Evolutionary conservation across 345 rosid genomes (phyloP).

Genomic region (Firmiana major): DNA sequence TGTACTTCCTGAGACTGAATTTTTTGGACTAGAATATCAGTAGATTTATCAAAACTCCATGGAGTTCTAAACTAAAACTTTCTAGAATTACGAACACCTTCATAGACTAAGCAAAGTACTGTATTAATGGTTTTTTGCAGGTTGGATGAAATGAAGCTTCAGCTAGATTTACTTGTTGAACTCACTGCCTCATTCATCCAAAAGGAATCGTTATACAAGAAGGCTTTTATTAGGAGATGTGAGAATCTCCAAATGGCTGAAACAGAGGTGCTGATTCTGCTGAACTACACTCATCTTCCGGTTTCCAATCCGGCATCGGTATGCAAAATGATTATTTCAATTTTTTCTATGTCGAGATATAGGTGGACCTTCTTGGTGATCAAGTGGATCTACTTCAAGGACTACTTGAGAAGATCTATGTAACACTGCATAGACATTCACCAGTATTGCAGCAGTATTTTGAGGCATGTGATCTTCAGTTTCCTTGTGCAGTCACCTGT

Average conservation of each 20-base stretch:
- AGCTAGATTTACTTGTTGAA: conserved; percentile 28
- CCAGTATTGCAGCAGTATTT: conserved; percentile 37
- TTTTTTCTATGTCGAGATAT: not conserved
- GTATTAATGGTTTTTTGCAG: conserved; percentile 26
- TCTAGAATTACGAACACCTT: no score
- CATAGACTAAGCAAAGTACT: not conserved
- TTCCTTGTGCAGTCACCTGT: conserved; percentile 4
- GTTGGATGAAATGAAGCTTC: conserved; percentile 40
- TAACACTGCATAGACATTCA: conserved; percentile 36
- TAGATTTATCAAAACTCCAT: no score
- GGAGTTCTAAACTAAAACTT: no score
- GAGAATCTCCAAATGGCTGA: conserved; percentile 78
- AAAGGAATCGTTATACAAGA: conserved; percentile 45
- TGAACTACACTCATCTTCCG: not conserved
- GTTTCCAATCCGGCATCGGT: not conserved
- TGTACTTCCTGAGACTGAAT: no score
- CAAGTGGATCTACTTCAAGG: conserved; percentile 58
- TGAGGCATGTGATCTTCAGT: conserved; percentile 35
- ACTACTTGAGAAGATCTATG: conserved; percentile 51
- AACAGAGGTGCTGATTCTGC: conserved; percentile 50
- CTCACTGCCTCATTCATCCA: conserved; percentile 22
- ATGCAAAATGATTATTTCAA: not conserved
- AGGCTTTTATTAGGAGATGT: conserved; percentile 57
- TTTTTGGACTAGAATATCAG: no score
- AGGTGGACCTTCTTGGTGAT: conserved; percentile 88